phyloP scores from a whole-genome alignment of 768 basidiomycete genomes.

The Termitomyces sp. region DNA sequence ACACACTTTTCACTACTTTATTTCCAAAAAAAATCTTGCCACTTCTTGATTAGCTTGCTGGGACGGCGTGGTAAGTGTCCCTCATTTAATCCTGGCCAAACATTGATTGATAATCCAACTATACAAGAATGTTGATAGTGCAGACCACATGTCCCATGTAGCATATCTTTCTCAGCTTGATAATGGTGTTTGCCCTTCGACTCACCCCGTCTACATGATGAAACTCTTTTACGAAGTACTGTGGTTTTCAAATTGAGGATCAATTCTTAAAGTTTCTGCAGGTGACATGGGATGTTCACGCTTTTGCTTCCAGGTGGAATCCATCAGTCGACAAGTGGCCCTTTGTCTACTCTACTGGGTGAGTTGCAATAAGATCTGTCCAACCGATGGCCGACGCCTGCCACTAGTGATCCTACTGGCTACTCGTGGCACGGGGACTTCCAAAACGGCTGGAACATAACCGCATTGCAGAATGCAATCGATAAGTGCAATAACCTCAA shows the following conservation, averaged over 20 bases:
- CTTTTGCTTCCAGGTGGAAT: constrained; percentile 30
- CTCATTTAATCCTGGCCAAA: background rate
- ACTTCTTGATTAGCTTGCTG: constrained; percentile 25
- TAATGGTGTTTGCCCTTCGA: constrained; percentile 32
- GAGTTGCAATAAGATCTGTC: background rate
- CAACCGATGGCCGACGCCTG: background rate
- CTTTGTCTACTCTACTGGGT: constrained; percentile 41
- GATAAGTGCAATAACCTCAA: constrained; percentile 37
- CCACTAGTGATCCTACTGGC: constrained; percentile 43
- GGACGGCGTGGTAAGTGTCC: constrained; percentile 30
- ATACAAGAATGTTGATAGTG: constrained; percentile 31
- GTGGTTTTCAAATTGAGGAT: background rate
- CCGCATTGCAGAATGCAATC: constrained; percentile 39
- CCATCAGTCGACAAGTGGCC: constrained; percentile 30
- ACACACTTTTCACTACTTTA: background rate
- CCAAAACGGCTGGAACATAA: constrained; percentile 47
- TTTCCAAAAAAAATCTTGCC: background rate
- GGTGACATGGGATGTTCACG: constrained; percentile 35
- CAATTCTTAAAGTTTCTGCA: background rate
- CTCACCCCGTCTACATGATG: constrained; percentile 32
- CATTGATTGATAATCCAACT: background rate
- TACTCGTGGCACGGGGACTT: constrained; percentile 44
- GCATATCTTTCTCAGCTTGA: constrained; percentile 29
- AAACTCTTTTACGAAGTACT: constrained; percentile 33
- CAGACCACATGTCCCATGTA: constrained; percentile 31